phyloP scores from a whole-genome alignment of 2,329 filamentous ascomycete species.

The Colletotrichum sp. region DNA sequence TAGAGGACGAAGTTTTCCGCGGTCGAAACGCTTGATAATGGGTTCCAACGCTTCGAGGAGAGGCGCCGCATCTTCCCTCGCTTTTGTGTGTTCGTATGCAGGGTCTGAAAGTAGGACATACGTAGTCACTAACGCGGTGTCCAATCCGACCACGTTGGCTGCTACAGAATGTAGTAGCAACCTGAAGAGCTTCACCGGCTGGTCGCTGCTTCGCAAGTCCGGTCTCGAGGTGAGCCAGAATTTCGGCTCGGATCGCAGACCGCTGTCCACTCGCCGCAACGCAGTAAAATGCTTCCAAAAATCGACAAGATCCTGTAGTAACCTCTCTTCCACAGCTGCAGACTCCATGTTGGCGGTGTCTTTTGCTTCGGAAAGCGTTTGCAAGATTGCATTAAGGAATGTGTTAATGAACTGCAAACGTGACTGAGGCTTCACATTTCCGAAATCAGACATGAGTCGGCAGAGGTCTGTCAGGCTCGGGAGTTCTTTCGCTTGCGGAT shows the following conservation, averaged over 20 bases:
- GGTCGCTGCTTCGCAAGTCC: slow-evolving; percentile 27
- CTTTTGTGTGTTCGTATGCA: background rate
- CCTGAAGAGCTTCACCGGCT: slow-evolving; percentile 1
- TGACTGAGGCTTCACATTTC: background rate
- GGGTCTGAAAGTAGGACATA: slow-evolving; percentile 17
- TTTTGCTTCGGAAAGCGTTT: background rate
- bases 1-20: background rate
- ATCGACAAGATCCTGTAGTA: slow-evolving; percentile 33
- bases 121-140: slow-evolving; percentile 14
- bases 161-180: background rate
- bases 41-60: slow-evolving; percentile 1
- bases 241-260: slow-evolving; percentile 3
- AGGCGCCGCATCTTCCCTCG: background rate
- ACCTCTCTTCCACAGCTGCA: background rate
- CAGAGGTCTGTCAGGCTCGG: slow-evolving; percentile 9
- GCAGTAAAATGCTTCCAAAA: slow-evolving; percentile 43
- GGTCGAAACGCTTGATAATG: slow-evolving; percentile 17
- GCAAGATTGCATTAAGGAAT: slow-evolving; percentile 1
- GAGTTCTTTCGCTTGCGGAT: background rate
- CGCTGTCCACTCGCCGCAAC: slow-evolving; percentile 30
- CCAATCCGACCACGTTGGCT: background rate
- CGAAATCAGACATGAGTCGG: slow-evolving; percentile 8
- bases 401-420: slow-evolving; percentile 5
- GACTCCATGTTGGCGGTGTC: background rate
- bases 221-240: slow-evolving; percentile 35